Evolutionary conservation across 164 flowering plant species (phyloP).

Genomic region (Umbellularia californica): DNA sequence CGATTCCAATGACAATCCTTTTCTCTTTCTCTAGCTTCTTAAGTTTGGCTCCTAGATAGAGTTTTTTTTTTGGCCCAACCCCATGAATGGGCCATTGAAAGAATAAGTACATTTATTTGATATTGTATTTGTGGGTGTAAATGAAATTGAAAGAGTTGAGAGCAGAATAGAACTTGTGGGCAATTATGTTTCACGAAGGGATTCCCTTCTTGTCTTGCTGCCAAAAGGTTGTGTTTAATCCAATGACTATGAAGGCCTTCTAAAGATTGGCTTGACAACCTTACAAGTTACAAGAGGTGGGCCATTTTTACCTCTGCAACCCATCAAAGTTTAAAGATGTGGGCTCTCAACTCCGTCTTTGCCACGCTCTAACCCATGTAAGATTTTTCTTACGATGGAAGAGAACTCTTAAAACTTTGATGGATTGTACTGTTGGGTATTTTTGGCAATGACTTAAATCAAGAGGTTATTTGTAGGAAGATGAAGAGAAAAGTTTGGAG

Average conservation of each 20-base stretch:
- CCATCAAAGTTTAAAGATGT: too few species aligned
- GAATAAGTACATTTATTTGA: too few species aligned
- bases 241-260: conserved; percentile 71
- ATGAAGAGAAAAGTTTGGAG: too few species aligned
- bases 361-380: too few species aligned
- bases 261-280: conserved; percentile 19
- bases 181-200: conserved; percentile 80
- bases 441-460: too few species aligned
- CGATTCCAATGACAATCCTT: conserved; percentile 67
- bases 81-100: not conserved
- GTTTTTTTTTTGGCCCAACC: not conserved
- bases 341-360: too few species aligned
- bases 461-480: too few species aligned
- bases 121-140: not conserved
- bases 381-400: too few species aligned
- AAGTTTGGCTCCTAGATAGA: conserved; percentile 44
- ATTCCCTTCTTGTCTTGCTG: conserved; percentile 70
- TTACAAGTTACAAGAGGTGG: conserved; percentile 3
- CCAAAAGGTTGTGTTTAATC: conserved; percentile 90
- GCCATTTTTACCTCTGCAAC: not conserved
- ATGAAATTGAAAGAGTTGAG: not conserved
- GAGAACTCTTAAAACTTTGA: too few species aligned
- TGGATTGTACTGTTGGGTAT: too few species aligned
- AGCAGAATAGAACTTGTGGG: conserved; percentile 44
- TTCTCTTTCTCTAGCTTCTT: conserved; percentile 67